phyloP scores from a whole-genome alignment of 1,284 basidiomycete species.

The Leccinum pachyderme region DNA sequence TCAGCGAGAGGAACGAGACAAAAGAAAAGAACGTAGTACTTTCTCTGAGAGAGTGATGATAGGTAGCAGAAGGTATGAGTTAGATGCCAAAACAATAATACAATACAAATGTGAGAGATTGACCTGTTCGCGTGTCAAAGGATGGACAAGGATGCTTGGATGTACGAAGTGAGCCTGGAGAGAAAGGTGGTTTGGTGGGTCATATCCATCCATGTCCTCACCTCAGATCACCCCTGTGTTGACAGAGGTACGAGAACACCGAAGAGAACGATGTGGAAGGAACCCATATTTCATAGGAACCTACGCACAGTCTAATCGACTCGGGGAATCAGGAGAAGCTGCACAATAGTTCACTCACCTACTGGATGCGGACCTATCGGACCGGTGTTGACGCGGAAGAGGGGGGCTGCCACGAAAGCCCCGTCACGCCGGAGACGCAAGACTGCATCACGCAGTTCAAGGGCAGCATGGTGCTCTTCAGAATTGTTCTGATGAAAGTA shows the following conservation, averaged over 20 bases:
- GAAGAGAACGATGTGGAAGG: constrained; percentile 68
- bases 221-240: constrained; percentile 68
- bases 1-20: neutral
- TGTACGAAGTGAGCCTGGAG: neutral
- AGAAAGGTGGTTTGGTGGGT: neutral
- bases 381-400: constrained; percentile 63
- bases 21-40: constrained; percentile 28
- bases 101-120: constrained; percentile 15
- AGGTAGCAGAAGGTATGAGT: neutral
- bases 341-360: constrained; percentile 42
- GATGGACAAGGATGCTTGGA: constrained; percentile 57
- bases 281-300: constrained; percentile 77
- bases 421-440: constrained; percentile 66
- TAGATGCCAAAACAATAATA: neutral
- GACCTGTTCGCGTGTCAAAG: constrained; percentile 66
- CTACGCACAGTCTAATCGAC: constrained; percentile 32
- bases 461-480: constrained; percentile 59
- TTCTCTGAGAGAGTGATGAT: constrained; percentile 28
- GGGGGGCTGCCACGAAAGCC: constrained; percentile 73
- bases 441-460: constrained; percentile 67
- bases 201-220: constrained; percentile 24
- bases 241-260: constrained; percentile 69
- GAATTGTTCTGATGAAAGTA: constrained; percentile 72
- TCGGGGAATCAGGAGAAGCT: neutral
- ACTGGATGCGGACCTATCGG: constrained; percentile 77